phyloP scores from a whole-genome alignment of 441 rosid genomes.

The Arabidopsis lyrata region DNA sequence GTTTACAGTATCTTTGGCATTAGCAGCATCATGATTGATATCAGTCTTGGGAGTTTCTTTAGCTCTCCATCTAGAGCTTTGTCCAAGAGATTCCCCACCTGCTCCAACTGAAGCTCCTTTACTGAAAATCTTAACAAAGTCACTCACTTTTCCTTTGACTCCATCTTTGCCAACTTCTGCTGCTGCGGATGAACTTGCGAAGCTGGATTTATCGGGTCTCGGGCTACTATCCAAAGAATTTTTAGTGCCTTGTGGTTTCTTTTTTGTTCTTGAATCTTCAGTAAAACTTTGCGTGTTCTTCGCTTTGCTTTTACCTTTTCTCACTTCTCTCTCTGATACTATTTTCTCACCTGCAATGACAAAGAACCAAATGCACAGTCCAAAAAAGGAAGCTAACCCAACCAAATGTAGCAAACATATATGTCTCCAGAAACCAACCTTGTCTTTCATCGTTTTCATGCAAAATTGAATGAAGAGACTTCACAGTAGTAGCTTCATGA shows the following conservation, averaged over 20 bases:
- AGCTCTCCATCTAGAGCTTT: conserved; percentile 56
- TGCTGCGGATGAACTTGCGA: conserved; percentile 43
- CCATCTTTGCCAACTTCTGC: conserved; percentile 51
- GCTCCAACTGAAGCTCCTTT: conserved; percentile 56
- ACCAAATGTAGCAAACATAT: conserved; percentile 14
- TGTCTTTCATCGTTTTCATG: conserved; percentile 6
- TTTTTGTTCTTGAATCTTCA: conserved; percentile 48
- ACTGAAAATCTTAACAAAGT: conserved; percentile 75
- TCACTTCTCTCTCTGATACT: conserved; percentile 37
- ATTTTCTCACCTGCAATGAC: conserved; percentile 54
- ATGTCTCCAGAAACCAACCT: conserved; percentile 43
- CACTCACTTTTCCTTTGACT: conserved; percentile 75
- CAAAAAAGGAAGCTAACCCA: conserved; percentile 16
- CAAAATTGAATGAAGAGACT: conserved; percentile 44
- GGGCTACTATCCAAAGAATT: conserved; percentile 30
- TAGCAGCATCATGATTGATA: conserved; percentile 28
- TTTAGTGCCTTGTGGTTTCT: conserved; percentile 53
- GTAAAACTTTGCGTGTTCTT: conserved; percentile 43
- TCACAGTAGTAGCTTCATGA: conserved; percentile 43
- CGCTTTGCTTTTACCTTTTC: conserved; percentile 52
- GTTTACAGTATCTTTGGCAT: conserved; percentile 42
- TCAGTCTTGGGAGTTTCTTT: conserved; percentile 43
- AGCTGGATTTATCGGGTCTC: conserved; percentile 47
- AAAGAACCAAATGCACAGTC: conserved; percentile 29
- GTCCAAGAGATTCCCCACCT: conserved; percentile 44